Conservation (phyloP, 2,329 filamentous ascomycete species). For the Chaetomiaceae sp. region DNA sequence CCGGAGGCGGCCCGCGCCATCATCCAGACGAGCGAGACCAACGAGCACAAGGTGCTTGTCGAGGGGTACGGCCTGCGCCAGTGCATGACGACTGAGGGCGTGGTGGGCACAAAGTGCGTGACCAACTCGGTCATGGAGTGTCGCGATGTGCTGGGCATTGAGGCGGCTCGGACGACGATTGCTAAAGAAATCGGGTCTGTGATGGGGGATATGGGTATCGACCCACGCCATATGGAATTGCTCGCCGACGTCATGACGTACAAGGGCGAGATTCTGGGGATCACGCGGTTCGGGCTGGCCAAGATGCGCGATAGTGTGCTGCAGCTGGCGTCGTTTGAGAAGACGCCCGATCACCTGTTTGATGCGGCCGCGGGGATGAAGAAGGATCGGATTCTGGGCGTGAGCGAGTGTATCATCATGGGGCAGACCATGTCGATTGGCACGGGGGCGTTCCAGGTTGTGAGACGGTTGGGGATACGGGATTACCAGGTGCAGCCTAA, state of each 20-base stretch:
- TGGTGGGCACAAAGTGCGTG: slow-evolving; percentile 68
- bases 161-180: slow-evolving; percentile 87
- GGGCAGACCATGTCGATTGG: slow-evolving; percentile 90
- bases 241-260: slow-evolving; percentile 98
- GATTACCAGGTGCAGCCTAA: slow-evolving; percentile 54
- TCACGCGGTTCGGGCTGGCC: slow-evolving; percentile 90
- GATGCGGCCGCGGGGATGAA: slow-evolving; percentile 92
- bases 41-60: slow-evolving; percentile 71
- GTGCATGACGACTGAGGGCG: slow-evolving; percentile 91
- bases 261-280: slow-evolving; percentile 94
- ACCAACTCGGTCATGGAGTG: slow-evolving; percentile 92
- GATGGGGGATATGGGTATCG: slow-evolving; percentile 93
- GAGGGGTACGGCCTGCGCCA: slow-evolving; percentile 88
- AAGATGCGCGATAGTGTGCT: slow-evolving; percentile 96
- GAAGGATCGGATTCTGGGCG: slow-evolving; percentile 85
- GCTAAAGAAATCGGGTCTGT: slow-evolving; percentile 81
- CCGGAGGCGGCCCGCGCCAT: slow-evolving; percentile 81
- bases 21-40: slow-evolving; percentile 69
- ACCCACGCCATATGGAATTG: slow-evolving; percentile 95
- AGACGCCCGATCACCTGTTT: slow-evolving; percentile 96
- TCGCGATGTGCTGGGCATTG: slow-evolving; percentile 83
- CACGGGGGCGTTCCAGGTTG: slow-evolving; percentile 87
- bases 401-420: slow-evolving; percentile 97
- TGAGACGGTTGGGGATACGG: slow-evolving; percentile 67
- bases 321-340: slow-evolving; percentile 93